These are phyloP conservation scores for Zasmidium cellare DNA, from an alignment of 2,329 filamentous ascomycete species.

Conservation along the genomic window DNA sequence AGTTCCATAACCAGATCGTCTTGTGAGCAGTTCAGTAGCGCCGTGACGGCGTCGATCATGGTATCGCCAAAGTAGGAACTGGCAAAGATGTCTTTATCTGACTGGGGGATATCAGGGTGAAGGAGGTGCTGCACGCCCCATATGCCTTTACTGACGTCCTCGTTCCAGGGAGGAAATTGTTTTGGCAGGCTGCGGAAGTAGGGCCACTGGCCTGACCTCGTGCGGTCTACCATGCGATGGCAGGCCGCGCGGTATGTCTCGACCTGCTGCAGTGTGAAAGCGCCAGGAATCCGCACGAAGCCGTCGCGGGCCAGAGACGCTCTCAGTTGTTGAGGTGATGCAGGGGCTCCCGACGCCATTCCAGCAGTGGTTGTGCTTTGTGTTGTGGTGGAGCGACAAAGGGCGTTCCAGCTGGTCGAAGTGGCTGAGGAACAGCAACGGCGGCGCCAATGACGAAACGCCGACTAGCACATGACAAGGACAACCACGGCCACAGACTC, in stretches of 20 bases:
- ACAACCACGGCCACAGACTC: neutral
- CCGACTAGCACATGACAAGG: neutral
- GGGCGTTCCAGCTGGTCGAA: neutral
- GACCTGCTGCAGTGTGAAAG: constrained; percentile 61
- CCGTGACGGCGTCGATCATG: constrained; percentile 63
- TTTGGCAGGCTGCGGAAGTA: constrained; percentile 82
- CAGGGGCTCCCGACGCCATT: constrained; percentile 13
- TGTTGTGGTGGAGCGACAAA: constrained; percentile 4
- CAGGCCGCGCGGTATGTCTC: constrained; percentile 61
- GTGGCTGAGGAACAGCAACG: too few relatives aligned
- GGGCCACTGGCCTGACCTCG: constrained; percentile 74
- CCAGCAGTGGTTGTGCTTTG: constrained; percentile 8
- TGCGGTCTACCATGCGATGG: constrained; percentile 57
- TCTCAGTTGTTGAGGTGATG: constrained; percentile 37
- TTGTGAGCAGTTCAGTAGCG: constrained; percentile 56
- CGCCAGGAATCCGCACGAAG: constrained; percentile 70
- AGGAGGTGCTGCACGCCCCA: constrained; percentile 89
- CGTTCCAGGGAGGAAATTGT: constrained; percentile 86
- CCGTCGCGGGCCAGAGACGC: constrained; percentile 67
- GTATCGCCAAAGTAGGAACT: constrained; percentile 69
- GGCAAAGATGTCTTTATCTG: constrained; percentile 60
- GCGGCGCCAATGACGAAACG: neutral
- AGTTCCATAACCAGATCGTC: constrained; percentile 80
- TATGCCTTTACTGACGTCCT: constrained; percentile 61
- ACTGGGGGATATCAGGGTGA: constrained; percentile 64